Evolutionary conservation across 2,329 filamentous ascomycete genomes (phyloP).

Genomic region (Fusarium ramigenum): DNA sequence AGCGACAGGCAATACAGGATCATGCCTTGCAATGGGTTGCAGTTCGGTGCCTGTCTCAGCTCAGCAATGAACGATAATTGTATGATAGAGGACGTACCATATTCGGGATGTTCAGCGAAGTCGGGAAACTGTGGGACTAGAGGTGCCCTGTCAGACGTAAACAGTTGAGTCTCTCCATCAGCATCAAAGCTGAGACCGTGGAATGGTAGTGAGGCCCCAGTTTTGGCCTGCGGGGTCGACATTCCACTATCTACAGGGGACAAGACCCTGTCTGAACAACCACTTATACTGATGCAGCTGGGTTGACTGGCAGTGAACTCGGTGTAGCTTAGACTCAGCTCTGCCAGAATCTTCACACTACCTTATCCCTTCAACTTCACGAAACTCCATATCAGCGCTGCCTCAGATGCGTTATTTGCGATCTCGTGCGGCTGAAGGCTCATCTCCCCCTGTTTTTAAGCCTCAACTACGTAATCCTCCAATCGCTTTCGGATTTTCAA

Average conservation of each 20-base stretch:
- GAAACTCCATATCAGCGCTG: fast-evolving
- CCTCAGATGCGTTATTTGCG: background rate
- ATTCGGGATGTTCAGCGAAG: fast-evolving
- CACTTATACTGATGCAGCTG: too few relatives aligned
- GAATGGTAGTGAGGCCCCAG: background rate
- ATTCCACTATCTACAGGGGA: background rate
- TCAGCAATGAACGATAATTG: fast-evolving
- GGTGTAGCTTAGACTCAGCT: fast-evolving
- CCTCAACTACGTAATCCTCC: too few relatives aligned
- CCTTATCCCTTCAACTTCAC: background rate
- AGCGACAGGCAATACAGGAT: fast-evolving
- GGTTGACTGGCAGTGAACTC: fast-evolving
- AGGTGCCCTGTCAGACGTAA: background rate
- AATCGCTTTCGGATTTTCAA: too few relatives aligned
- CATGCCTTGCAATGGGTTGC: fast-evolving
- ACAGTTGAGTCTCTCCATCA: background rate
- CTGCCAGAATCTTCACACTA: background rate
- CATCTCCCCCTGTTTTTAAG: too few relatives aligned
- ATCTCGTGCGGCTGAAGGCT: background rate
- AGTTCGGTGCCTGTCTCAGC: background rate
- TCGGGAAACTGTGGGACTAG: background rate
- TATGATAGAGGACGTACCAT: fast-evolving
- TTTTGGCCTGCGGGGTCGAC: background rate
- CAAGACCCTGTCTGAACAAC: too few relatives aligned
- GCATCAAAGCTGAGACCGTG: fast-evolving